phyloP scores from a whole-genome alignment of 2,329 filamentous ascomycete species.

The Colletotrichum coccodes region DNA sequence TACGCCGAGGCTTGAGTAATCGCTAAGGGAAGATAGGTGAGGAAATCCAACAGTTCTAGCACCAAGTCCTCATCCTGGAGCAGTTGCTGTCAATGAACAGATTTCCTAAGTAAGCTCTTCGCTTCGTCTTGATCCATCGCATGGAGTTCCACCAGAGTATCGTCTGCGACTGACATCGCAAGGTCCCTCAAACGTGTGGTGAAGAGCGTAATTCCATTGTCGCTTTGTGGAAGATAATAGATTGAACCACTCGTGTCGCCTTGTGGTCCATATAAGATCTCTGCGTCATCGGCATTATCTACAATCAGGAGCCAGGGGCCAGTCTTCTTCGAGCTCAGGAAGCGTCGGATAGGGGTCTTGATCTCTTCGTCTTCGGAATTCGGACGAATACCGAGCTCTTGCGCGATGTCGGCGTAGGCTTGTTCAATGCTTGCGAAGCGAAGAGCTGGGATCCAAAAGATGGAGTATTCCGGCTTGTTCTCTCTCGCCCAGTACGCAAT shows the following conservation, averaged over 20 bases:
- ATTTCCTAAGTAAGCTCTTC: constrained; percentile 38
- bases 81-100: constrained; percentile 35
- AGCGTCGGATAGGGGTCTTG: constrained; percentile 65
- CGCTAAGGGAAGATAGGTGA: constrained; percentile 51
- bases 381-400: constrained; percentile 45
- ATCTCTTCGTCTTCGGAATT: constrained; percentile 64
- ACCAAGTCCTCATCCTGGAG: constrained; percentile 23
- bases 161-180: constrained; percentile 39
- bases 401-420: constrained; percentile 44
- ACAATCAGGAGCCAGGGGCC: constrained; percentile 49
- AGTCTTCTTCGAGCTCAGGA: constrained; percentile 36
- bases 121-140: constrained; percentile 44
- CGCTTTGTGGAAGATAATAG: constrained; percentile 42
- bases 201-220: constrained; percentile 43
- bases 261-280: constrained; percentile 35
- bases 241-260: constrained; percentile 33
- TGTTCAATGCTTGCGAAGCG: constrained; percentile 46
- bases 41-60: constrained; percentile 41
- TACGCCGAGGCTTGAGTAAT: constrained; percentile 52
- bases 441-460: constrained; percentile 52
- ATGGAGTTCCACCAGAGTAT: constrained; percentile 39
- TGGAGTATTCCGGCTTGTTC: constrained; percentile 42
- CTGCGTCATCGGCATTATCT: constrained; percentile 51
- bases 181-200: constrained; percentile 45
- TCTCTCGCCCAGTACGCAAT: constrained; percentile 46